Base-by-base conservation (phyloP, 805 yeast species). In the Candida alai region DNA sequence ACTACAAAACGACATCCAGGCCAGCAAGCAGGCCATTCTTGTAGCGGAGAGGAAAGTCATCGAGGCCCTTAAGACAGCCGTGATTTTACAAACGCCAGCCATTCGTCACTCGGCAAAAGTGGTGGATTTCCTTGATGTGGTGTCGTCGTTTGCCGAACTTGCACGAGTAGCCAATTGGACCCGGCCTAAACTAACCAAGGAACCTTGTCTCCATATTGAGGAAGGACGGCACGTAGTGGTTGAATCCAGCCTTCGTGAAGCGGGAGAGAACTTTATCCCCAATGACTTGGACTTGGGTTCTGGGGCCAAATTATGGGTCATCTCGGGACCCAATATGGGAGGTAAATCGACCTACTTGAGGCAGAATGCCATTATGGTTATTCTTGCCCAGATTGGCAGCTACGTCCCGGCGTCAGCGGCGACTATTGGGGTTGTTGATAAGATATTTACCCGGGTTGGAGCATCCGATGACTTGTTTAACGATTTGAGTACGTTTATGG, bases 291-390 rank as follows among this genome's bases (percentile, higher is more conserved):
- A 40, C 6, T 32, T 65, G 9, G 57, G 55, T 3, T 43, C 37
- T 14, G 34, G 37, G 9, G 43, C 41, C 17, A 49, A 42, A 20
- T 22, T 47, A n/a, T 68, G 80, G 52, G 67, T 88, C 10, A 74
- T 88, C 13, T 80, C 95, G 0, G 95, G 95, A 0, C 93, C 94
- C 0, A 84, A 84, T 47, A 84, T 84, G 89, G 95, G 95, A 6
- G 95, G 95, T 1, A 85, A 85, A 49, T 78, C 87, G 16, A 79
- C 89, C 0, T 79, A 76, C 47, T 82, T 83, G 18, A 68, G 87
- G 33, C 89, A 83, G 46, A 72, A 83, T 22, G 95, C 93, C 0
- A 54, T 86, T 13, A 68, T 77, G 11, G 78, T 75, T 10, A 75
- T 85, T 12, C 68, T 84, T 74, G 79, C 84, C 1, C 94, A 84